Evolutionary conservation across 2,329 filamentous ascomycete genomes (phyloP).

Genomic region (Chalara sp.): DNA sequence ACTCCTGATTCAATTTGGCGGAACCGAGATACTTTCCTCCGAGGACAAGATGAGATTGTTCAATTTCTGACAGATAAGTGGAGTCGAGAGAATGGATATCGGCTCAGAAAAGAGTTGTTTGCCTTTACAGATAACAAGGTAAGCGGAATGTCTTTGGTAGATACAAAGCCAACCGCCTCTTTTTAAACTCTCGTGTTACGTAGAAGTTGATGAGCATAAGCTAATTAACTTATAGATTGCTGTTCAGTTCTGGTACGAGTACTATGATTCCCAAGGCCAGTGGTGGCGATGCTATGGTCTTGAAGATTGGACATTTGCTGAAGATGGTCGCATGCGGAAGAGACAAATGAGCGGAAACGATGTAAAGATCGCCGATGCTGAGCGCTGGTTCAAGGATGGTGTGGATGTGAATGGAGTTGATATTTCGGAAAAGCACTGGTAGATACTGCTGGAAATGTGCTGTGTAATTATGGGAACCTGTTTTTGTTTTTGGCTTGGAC

Average conservation of each 20-base stretch:
- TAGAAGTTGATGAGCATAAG: background rate
- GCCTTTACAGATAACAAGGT: slow-evolving; percentile 63
- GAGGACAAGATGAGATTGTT: slow-evolving; percentile 61
- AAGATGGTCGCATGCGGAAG: slow-evolving; percentile 65
- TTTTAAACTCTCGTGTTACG: background rate
- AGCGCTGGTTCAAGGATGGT: slow-evolving; percentile 64
- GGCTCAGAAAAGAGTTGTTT: slow-evolving; percentile 78
- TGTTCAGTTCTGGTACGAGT: slow-evolving; percentile 75
- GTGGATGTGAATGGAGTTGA: slow-evolving; percentile 62
- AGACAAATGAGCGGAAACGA: slow-evolving; percentile 72
- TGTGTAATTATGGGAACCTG: background rate
- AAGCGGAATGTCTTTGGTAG: background rate
- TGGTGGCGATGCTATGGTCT: slow-evolving; percentile 88
- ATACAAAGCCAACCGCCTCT: background rate
- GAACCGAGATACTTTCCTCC: slow-evolving; percentile 65
- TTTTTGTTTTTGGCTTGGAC: background rate
- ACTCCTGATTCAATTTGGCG: slow-evolving; percentile 74
- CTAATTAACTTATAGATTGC: slow-evolving; percentile 47
- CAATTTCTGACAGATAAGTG: slow-evolving; percentile 68
- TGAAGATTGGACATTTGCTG: slow-evolving; percentile 71
- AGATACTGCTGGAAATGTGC: slow-evolving; percentile 4
- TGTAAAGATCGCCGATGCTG: slow-evolving; percentile 51
- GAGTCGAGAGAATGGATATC: slow-evolving; percentile 64
- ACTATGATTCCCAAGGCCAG: slow-evolving; percentile 64
- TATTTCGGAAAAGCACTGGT: slow-evolving; percentile 65